Percentiles rank a stretch among this genome's conserved stretches.
phyloP scores from a whole-genome alignment of 768 basidiomycete genomes.

The Hericium alpestre region DNA sequence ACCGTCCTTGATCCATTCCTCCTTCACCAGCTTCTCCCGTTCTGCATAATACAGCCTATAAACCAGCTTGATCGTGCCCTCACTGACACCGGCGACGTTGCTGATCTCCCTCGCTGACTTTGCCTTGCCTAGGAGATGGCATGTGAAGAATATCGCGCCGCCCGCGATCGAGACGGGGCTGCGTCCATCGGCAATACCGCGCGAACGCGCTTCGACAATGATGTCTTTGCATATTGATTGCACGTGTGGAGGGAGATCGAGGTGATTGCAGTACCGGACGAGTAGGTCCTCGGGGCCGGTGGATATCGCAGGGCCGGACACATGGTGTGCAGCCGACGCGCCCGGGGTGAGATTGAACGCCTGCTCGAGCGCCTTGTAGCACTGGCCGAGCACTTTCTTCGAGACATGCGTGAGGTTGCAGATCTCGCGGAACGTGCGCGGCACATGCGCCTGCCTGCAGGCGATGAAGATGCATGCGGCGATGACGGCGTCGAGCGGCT shows the following conservation, averaged over 20 bases:
- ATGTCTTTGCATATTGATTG: conserved; percentile 79
- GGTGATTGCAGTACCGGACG: conserved; percentile 88
- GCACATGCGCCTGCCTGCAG: conserved; percentile 90
- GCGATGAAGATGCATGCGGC: conserved; percentile 98
- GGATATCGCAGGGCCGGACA: conserved; percentile 28
- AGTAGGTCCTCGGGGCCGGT: conserved; percentile 79
- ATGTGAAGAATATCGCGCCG: conserved; percentile 90
- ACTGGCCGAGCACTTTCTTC: conserved; percentile 92
- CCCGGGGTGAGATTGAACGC: conserved; percentile 85
- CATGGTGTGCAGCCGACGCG: conserved; percentile 39
- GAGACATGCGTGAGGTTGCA: conserved; percentile 88
- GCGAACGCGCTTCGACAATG: conserved; percentile 66
- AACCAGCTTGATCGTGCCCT: conserved; percentile 88
- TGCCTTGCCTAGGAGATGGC: conserved; percentile 62
- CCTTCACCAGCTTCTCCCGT: conserved; percentile 70
- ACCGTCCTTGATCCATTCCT: conserved; percentile 77
- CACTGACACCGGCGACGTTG: conserved; percentile 85
- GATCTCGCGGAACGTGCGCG: conserved; percentile 91
- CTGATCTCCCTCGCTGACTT: conserved; percentile 83
- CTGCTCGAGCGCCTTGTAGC: conserved; percentile 80
- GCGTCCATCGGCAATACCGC: conserved; percentile 87
- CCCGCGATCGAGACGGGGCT: conserved; percentile 98
- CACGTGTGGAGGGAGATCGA: conserved; percentile 73
- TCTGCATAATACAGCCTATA: conserved; percentile 70
- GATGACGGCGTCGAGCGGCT: conserved; percentile 85